Base-by-base conservation (phyloP, 441 rosid species). In the Euphorbia celastroides region DNA sequence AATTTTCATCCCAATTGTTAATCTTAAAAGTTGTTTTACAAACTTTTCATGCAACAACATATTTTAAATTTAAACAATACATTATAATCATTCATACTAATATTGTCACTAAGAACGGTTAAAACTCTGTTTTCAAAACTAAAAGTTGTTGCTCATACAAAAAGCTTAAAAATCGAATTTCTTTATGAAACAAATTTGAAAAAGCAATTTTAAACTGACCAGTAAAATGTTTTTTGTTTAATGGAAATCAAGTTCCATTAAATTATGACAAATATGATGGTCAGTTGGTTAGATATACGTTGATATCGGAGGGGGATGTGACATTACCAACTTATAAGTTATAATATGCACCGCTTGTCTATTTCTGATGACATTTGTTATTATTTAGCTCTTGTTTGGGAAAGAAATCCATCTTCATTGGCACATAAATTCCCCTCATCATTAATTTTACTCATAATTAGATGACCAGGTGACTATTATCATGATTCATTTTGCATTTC, bases 201-300 rank as follows among this genome's bases (percentile, higher is more conserved):
- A 34, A 34, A 34, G 38, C 4, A 34, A 4, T 34, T 34, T 34
- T 9, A 34, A 34, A 34, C 38, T 34, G 9, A 34, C 38, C 38
- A 34, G 4, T 34, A 9, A n/a, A n/a, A n/a, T 34, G 9, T 34
- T 34, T 34, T 34, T 3, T 34, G 38, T 3, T 34, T 9, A 34
- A 34, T 3, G 9, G 38, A 13, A 9, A 14, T 44, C 5, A 44
- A 44, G 8, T 44, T 44, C 13, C n/a, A 44, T 44, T 12, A 6
- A 44, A 11, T 44, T 3, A 44, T 1, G 50, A 44, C 50, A 2
- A 10, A n/a, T 22, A 12, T 41, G 48, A 12, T 41, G 48, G 17
- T 59, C 70, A 62, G 72, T 68, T 31, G 79, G n/a, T 72, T 76
- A 56, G 38, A 44, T 44, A 44, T 12, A 65, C 51, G 70, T 69